Evolutionary conservation across 768 basidiomycete genomes (phyloP), one percentile per base, ranked within the genome.

Genomic region (Boletus sp.): DNA sequence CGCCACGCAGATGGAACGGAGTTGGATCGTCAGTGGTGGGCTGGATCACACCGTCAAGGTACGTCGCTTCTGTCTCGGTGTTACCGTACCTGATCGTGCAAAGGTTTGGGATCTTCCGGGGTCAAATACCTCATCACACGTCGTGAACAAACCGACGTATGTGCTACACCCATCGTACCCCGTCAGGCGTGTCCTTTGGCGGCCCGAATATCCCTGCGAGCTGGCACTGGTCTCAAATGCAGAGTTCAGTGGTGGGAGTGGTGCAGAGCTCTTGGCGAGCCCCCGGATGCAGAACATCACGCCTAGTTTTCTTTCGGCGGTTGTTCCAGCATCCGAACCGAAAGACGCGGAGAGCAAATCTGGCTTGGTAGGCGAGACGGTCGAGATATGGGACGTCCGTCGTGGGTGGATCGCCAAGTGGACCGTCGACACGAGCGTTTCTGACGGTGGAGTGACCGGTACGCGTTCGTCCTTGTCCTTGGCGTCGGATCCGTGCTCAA

Each of bases 371-470:
- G 82, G 84, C 3, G 87, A 91, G 64, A 75, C 83, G 0, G 78
- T 92, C 32, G 91, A 93, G 64, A 86, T 94, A 24, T 94, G 92
- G 92, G 92, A 94, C 68, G 89, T 90, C 2, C 78, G 92, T 52
- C 77, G 92, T 47, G 81, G 83, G 0, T 90, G 87, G 82, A 79
- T 93, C 48, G 86, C 89, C 6, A 94, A 94, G 72, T 94, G 92
- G 88, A 80, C 82, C 3, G 80, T 92, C 11, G 79, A 77, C 20
- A 83, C 85, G 14, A 83, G 83, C 12, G 76, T 81, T 5, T 76
- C 75, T 1, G 91, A 93, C 56, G 88, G 90, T 6, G 85, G 86
- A 24, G 83, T 89, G 4, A 86, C 86, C 12, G 92, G 92, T 92
- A 60, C 29, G 79, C 65, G 33, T 58, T 39, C 55, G 36, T 52